Conservation (phyloP, 495 filamentous ascomycete genomes). For the Trichoderma reesei region DNA sequence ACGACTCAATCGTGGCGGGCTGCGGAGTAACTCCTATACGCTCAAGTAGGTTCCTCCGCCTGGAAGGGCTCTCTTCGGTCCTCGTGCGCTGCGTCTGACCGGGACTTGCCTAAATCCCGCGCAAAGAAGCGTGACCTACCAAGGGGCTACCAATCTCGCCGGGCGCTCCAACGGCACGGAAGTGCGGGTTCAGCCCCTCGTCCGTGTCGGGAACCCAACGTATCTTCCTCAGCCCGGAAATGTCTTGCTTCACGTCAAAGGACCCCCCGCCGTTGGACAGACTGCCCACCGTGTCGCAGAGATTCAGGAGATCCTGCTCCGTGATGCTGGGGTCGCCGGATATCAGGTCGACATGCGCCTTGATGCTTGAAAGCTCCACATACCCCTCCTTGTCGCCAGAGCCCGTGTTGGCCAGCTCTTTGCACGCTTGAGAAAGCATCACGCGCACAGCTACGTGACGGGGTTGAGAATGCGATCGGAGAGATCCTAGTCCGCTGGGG, state of each 20-base stretch:
- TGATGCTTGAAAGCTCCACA: constrained; percentile 21
- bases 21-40: neutral
- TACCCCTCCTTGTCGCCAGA: constrained; percentile 22
- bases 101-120: neutral
- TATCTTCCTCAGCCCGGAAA: constrained; percentile 36
- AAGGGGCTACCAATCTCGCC: constrained; percentile 45
- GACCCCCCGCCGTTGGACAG: constrained; percentile 77
- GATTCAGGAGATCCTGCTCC: constrained; percentile 69
- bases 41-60: neutral
- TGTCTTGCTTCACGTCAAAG: constrained; percentile 54
- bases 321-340: constrained; percentile 48
- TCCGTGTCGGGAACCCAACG: constrained; percentile 46
- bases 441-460: constrained; percentile 37
- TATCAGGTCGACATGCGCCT: constrained; percentile 59
- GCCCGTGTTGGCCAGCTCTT: constrained; percentile 21
- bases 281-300: constrained; percentile 87
- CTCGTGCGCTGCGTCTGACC: neutral
- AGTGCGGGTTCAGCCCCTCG: constrained; percentile 20
- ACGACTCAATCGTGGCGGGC: neutral
- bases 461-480: constrained; percentile 20
- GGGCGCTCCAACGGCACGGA: constrained; percentile 37
- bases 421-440: constrained; percentile 40
- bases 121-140: constrained; percentile 37
- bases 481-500: neutral
- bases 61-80: constrained; percentile 1